Evolutionary conservation across 352 stramenopile genomes (phyloP).

Genomic region (Globisporangium lucens): DNA sequence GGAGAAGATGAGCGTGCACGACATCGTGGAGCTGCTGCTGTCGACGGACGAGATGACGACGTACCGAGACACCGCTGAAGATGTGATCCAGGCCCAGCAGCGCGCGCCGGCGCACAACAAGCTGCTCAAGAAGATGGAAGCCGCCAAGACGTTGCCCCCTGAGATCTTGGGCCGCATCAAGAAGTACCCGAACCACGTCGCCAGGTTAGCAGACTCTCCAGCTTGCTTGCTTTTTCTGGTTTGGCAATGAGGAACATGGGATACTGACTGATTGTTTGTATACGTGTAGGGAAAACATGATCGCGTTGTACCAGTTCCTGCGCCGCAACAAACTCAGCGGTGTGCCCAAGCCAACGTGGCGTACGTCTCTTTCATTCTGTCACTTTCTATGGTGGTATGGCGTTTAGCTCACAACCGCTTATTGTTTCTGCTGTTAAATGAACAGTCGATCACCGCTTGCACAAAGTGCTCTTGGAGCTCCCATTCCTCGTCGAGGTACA

Average conservation of each 20-base stretch:
- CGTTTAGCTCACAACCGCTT: background rate
- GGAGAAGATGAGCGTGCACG: conserved; percentile 79
- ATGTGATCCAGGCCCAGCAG: conserved; percentile 40
- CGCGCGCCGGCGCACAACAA: conserved; percentile 73
- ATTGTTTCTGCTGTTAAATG: background rate
- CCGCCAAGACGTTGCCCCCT: conserved; percentile 49
- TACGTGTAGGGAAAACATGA: conserved; percentile 63
- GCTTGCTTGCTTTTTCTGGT: background rate
- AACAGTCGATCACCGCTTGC: conserved; percentile 60
- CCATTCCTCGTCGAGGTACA: conserved; percentile 76
- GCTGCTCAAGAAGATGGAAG: conserved; percentile 80
- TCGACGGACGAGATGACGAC: conserved; percentile 77
- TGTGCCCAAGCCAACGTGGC: conserved; percentile 62
- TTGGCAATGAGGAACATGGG: too few species aligned
- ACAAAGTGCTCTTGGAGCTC: conserved; percentile 68
- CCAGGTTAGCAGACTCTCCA: conserved; percentile 20
- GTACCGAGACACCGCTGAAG: conserved; percentile 28
- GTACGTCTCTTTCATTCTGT: conserved; percentile 24
- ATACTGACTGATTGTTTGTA: conserved; percentile 3
- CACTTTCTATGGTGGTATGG: background rate
- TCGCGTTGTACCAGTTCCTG: conserved; percentile 78
- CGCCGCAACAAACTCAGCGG: conserved; percentile 64
- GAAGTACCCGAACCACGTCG: conserved; percentile 70
- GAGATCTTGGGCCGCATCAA: conserved; percentile 70
- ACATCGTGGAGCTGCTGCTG: conserved; percentile 74